Base-by-base conservation (phyloP, 805 yeast species). In the Lachancea quebecensis region DNA sequence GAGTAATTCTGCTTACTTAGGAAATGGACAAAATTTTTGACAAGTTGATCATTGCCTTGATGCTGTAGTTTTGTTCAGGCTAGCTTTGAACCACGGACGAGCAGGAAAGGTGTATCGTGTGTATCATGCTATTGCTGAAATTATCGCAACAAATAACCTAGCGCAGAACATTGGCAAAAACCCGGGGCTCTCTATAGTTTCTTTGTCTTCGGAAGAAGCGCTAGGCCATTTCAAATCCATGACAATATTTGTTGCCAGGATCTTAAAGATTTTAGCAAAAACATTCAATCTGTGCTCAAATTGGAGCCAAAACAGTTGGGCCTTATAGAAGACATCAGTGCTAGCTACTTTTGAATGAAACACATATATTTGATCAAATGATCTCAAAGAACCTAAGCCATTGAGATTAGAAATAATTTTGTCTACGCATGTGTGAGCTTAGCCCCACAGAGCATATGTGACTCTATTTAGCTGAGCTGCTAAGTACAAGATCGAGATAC, bases 1-100 rank as follows among this genome's bases (percentile, higher is more conserved):
- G 4, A 67, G 67, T 2, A 55, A 56, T 27, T 63, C 68, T 10
- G 48, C 61, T 5, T 70, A 65, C 52, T 51, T 65, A 9, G 75
- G 71, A 10, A 67, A 60, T 29, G 69, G 67, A 16, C 44, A 49
- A 11, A 59, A 56, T 44, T 41, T 34, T 6, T 68, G 70, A 70
- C 44, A 66, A 2, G 63, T 67, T 6, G 64, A 59, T 33, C 55
- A 63, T 41, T 53, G 55, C 9, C 17, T 30, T 2, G 74, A 70
- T 55, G 65, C 61, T 14, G 72, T 70, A 11, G 42, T 16, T 4
- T 38, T 66, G 16, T 68, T 44, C 57, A 35, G 59, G 38, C 37
- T 53, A 47, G 64, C 60, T 47, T 28, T 59, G 35, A 57, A 63
- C 44, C 53, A 55, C 33, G 57, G 63, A 21, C 40, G 44, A 35